These are phyloP conservation scores for Leccinum pseudoinsigne DNA, from an alignment of 1,284 basidiomycete species.

Conservation along the genomic window DNA sequence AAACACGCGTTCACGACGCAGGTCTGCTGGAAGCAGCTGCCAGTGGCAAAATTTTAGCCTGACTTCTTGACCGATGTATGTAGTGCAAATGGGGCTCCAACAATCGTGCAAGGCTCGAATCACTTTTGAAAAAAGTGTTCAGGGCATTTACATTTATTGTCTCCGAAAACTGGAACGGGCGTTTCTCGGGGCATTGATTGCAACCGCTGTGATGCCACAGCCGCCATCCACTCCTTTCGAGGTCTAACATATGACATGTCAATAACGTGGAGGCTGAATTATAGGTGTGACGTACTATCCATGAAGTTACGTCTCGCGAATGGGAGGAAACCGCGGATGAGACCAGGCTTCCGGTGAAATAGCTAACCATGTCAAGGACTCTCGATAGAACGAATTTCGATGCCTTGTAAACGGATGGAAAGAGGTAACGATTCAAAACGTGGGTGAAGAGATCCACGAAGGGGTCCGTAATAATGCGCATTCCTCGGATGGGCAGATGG, in stretches of 20 bases:
- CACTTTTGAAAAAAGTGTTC: constrained; percentile 44
- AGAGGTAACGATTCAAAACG: constrained; percentile 48
- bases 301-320: constrained; percentile 32
- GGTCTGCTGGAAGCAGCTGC: constrained; percentile 37
- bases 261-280: constrained; percentile 1
- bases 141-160: constrained; percentile 18
- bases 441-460: constrained; percentile 73
- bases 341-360: constrained; percentile 34
- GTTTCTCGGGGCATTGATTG: constrained; percentile 19
- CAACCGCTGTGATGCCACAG: constrained; percentile 23
- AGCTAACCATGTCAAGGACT: constrained; percentile 28
- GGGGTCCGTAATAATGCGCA: constrained; percentile 87
- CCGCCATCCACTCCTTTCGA: constrained; percentile 18
- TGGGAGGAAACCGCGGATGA: constrained; percentile 31
- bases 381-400: constrained; percentile 28
- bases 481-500: constrained; percentile 74
- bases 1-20: constrained; percentile 68
- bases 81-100: constrained; percentile 59
- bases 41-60: constrained; percentile 34
- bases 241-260: constrained; percentile 13
- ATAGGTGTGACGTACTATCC: constrained; percentile 39
- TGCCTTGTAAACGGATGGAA: constrained; percentile 42
- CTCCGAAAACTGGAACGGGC: constrained; percentile 11
- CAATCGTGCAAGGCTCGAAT: constrained; percentile 38
- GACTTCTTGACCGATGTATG: constrained; percentile 54